Evolutionary conservation across 805 yeast species (phyloP).

Genomic region (Kodamaea sagamina): DNA sequence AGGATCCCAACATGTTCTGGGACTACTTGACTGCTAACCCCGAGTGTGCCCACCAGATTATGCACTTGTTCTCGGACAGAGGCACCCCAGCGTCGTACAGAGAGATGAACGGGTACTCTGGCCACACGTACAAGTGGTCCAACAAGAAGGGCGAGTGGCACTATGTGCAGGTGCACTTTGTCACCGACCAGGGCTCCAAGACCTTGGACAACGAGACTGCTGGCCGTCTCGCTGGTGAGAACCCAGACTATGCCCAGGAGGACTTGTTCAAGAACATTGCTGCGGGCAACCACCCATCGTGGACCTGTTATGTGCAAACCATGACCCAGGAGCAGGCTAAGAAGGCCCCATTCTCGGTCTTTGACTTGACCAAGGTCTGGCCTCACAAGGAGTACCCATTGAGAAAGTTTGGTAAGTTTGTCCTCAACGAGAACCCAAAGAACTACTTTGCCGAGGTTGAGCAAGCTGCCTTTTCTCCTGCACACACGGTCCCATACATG

Average conservation of each 20-base stretch:
- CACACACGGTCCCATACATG: conserved; percentile 72
- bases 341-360: conserved; percentile 74
- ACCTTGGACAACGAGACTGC: conserved; percentile 66
- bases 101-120: conserved; percentile 83
- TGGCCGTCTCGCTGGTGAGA: conserved; percentile 63
- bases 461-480: conserved; percentile 68
- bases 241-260: conserved; percentile 81
- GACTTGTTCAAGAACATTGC: conserved; percentile 80
- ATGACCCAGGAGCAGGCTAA: conserved; percentile 85
- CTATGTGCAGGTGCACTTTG: conserved; percentile 77
- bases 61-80: conserved; percentile 73
- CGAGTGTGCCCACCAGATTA: conserved; percentile 75
- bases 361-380: conserved; percentile 81
- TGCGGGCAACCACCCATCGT: conserved; percentile 74
- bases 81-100: conserved; percentile 78
- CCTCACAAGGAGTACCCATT: conserved; percentile 58
- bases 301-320: conserved; percentile 84
- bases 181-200: conserved; percentile 61
- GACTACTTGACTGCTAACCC: conserved; percentile 74
- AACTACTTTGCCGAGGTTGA: conserved; percentile 49
- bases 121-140: conserved; percentile 82
- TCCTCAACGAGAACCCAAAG: conserved; percentile 55
- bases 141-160: conserved; percentile 73
- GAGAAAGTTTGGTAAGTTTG: conserved; percentile 55
- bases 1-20: conserved; percentile 84